A percentile compares a stretch with the other conserved stretches of the same genome.
Evolutionary conservation across 73 alveolate species (phyloP).

Genomic region (Symbiodinium natans): DNA sequence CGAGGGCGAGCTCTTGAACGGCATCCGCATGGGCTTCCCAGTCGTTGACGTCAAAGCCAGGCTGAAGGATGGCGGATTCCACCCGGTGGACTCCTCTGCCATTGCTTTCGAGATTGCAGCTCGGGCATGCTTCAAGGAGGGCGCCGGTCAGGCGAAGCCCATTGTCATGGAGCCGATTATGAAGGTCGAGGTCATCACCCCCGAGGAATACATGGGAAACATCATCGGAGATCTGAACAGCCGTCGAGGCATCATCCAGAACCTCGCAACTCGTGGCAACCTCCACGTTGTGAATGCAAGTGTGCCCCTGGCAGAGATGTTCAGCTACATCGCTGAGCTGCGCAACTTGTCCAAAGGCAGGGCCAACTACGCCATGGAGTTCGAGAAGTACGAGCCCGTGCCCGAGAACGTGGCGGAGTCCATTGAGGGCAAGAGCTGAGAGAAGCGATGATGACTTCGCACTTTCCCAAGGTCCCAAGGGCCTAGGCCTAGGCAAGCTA

Average conservation of each 20-base stretch:
- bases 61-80: conserved; percentile 93
- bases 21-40: conserved; percentile 91
- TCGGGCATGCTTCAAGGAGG: conserved; percentile 77
- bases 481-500: no score
- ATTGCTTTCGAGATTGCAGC: conserved; percentile 94
- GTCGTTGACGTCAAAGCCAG: conserved; percentile 61
- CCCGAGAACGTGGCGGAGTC: conserved; percentile 79
- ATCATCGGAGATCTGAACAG: conserved; percentile 95
- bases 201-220: conserved; percentile 95
- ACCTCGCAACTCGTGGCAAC: conserved; percentile 51
- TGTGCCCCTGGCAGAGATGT: conserved; percentile 93
- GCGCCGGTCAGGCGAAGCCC: conserved; percentile 83
- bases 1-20: conserved; percentile 58
- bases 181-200: conserved; percentile 95
- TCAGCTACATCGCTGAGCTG: conserved; percentile 96
- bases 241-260: conserved; percentile 95
- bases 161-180: conserved; percentile 94
- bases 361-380: conserved; percentile 95
- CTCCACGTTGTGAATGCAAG: conserved; percentile 51
- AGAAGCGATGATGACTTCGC: not conserved
- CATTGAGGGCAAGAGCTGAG: conserved; percentile 45
- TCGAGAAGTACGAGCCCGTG: conserved; percentile 83
- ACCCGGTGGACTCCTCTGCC: conserved; percentile 93
- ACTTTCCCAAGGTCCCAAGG: no score
- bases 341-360: conserved; percentile 96